Percentiles rank a stretch among this genome's conserved stretches.
Conservation (phyloP, 768 basidiomycete species). For the Podaxis pistillaris region DNA sequence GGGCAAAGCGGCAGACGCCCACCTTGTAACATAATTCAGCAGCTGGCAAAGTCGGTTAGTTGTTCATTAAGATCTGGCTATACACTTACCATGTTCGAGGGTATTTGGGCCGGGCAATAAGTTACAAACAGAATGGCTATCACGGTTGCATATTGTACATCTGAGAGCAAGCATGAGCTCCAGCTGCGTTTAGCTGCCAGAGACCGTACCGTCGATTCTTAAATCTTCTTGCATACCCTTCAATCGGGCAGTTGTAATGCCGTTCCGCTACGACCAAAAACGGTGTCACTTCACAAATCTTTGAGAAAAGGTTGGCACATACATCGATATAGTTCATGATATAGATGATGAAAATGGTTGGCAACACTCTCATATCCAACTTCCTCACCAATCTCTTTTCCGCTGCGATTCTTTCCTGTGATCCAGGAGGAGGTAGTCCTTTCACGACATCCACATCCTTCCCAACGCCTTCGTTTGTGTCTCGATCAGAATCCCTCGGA, state of each 20-base stretch:
- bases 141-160: constrained; percentile 20
- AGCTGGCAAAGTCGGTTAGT: constrained; percentile 29
- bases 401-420: constrained; percentile 26
- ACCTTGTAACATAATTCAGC: constrained; percentile 50
- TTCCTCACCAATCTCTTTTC: constrained; percentile 46
- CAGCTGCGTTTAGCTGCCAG: background rate
- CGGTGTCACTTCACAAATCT: background rate
- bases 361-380: constrained; percentile 52
- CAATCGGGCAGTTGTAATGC: constrained; percentile 43
- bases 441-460: background rate
- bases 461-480: background rate
- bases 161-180: constrained; percentile 5
- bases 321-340: constrained; percentile 69
- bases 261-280: constrained; percentile 33
- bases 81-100: constrained; percentile 55
- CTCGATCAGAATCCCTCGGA: background rate
- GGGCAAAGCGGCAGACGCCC: background rate
- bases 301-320: constrained; percentile 10
- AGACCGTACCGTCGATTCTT: constrained; percentile 32
- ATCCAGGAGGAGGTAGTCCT: constrained; percentile 4
- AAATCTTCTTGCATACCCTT: constrained; percentile 46
- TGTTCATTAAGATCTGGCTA: background rate
- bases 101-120: constrained; percentile 59
- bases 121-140: constrained; percentile 32
- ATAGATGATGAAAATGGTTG: constrained; percentile 53